phyloP scores from a whole-genome alignment of 1,284 basidiomycete genomes.

The Melampsora americana region DNA sequence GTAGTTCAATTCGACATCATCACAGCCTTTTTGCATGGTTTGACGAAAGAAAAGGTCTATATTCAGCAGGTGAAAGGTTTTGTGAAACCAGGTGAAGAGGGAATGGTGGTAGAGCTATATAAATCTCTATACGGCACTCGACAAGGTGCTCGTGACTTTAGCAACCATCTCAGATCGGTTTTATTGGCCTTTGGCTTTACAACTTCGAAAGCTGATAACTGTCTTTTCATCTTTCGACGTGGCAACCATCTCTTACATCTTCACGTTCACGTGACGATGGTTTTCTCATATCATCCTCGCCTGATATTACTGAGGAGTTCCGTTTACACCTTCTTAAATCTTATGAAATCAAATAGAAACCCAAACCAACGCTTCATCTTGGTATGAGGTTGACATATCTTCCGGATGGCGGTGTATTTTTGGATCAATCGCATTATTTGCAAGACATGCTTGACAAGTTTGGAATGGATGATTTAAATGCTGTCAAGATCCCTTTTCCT shows the following conservation, averaged over 20 bases:
- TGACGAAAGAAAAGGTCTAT: conserved; percentile 5
- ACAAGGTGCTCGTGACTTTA: too few species aligned
- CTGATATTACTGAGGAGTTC: not conserved
- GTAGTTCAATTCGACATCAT: conserved; percentile 24
- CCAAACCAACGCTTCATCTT: not conserved
- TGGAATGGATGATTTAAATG: not conserved
- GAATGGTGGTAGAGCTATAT: not conserved
- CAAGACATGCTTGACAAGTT: not conserved
- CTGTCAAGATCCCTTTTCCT: not conserved
- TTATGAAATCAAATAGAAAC: not conserved
- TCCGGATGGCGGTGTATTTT: not conserved
- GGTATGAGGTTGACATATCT: not conserved
- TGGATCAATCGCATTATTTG: not conserved
- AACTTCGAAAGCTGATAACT: too few species aligned
- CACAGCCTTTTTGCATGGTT: conserved; percentile 16
- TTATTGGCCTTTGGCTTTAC: too few species aligned
- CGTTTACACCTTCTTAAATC: not conserved
- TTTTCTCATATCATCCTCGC: not conserved
- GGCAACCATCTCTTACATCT: not conserved
- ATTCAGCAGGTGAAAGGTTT: conserved; percentile 11
- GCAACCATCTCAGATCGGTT: too few species aligned
- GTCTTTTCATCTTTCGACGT: too few species aligned
- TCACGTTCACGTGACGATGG: not conserved
- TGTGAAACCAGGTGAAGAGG: not conserved
- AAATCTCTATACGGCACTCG: not conserved